Evolutionary conservation across 2,329 filamentous ascomycete species (phyloP).

Genomic region (Arthrobotrys sinensis): DNA sequence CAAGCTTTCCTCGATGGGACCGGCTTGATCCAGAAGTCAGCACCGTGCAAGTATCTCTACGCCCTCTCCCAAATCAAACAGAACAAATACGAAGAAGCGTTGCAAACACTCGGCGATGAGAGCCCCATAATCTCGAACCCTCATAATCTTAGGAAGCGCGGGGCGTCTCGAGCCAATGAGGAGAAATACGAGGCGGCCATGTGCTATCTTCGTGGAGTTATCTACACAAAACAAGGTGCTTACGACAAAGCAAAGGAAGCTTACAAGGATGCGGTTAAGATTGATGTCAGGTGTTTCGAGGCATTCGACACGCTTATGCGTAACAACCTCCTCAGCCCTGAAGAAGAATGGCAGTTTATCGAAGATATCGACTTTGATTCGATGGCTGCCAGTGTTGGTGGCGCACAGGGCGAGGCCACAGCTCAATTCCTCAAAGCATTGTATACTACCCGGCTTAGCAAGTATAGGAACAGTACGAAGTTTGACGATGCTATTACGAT

Average conservation of each 20-base stretch:
- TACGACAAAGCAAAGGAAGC: slow-evolving; percentile 98
- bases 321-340: slow-evolving; percentile 90
- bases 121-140: slow-evolving; percentile 84
- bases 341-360: slow-evolving; percentile 91
- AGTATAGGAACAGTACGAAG: slow-evolving; percentile 88
- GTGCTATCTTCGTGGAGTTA: slow-evolving; percentile 94
- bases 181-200: slow-evolving; percentile 94
- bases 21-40: slow-evolving; percentile 84
- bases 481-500: slow-evolving; percentile 91
- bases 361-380: slow-evolving; percentile 91
- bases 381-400: slow-evolving; percentile 74
- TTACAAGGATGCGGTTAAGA: slow-evolving; percentile 96
- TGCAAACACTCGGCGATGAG: slow-evolving; percentile 87
- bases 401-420: slow-evolving; percentile 77
- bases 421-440: slow-evolving; percentile 95
- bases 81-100: slow-evolving; percentile 87
- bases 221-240: slow-evolving; percentile 96
- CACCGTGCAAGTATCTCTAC: slow-evolving; percentile 91
- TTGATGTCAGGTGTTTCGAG: slow-evolving; percentile 98
- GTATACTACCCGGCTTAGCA: slow-evolving; percentile 94
- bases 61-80: slow-evolving; percentile 96
- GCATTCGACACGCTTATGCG: slow-evolving; percentile 98
- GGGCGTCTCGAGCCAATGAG: slow-evolving; percentile 72
- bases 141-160: slow-evolving; percentile 75
- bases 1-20: slow-evolving; percentile 87